Evolutionary conservation across 1,139 yeast species (phyloP).

Genomic region (Scheffersomyces cryptocercus): DNA sequence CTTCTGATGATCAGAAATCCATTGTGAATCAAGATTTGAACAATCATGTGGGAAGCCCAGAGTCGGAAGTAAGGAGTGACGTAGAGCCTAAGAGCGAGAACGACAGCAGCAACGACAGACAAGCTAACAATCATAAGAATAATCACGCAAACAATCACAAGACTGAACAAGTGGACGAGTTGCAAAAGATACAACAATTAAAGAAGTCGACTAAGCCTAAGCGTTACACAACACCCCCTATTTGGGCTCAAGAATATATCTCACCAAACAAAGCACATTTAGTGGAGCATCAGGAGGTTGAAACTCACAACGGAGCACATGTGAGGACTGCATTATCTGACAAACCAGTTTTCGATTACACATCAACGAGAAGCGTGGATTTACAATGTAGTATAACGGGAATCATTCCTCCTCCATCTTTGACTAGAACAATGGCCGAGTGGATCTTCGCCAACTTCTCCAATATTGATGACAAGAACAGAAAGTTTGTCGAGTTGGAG

Average conservation of each 20-base stretch:
- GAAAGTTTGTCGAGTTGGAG: constrained; percentile 74
- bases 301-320: not conserved
- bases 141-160: not conserved
- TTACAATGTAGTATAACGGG: constrained; percentile 67
- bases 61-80: too few species aligned
- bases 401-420: constrained; percentile 76
- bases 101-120: constrained; percentile 1
- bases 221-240: constrained; percentile 66
- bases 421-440: constrained; percentile 78
- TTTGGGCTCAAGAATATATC: constrained; percentile 81
- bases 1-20: too few species aligned
- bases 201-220: constrained; percentile 50
- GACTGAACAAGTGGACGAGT: constrained; percentile 10
- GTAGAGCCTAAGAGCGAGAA: constrained; percentile 1
- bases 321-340: constrained; percentile 9
- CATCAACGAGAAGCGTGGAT: constrained; percentile 40
- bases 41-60: too few species aligned
- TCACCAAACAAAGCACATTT: constrained; percentile 39
- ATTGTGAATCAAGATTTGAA: too few species aligned
- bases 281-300: not conserved
- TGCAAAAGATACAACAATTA: constrained; percentile 16
- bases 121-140: not conserved
- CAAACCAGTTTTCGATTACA: constrained; percentile 38
- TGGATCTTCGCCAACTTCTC: constrained; percentile 85
- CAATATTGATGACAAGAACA: constrained; percentile 59